Evolutionary conservation across 1,284 basidiomycete genomes (phyloP), one percentile per base, ranked within the genome.

Genomic region (Neonothopanus nambi): DNA sequence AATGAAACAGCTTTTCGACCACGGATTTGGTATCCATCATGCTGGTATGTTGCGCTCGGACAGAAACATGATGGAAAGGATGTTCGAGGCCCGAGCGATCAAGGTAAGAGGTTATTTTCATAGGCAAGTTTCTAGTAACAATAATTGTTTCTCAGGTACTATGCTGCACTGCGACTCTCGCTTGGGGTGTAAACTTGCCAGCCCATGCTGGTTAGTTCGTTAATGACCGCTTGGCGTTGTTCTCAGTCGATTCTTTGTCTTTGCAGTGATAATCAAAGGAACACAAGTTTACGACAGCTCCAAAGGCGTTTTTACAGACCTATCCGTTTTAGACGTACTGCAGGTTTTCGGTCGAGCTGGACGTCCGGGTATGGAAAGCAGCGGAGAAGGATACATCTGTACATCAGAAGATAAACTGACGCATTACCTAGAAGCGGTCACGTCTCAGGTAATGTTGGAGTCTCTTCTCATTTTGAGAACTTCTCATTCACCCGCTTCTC

Each of bases 181-280:
- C 97, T 1, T 99, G 97, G 97, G 97, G 97, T 77, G 97, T 99
- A 64, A 99, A 99, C 70, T 75, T 99, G 63, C 97, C 97, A 37
- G 97, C 97, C 4, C 98, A 99, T 72, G 97, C 97, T 53, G 93
- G 89, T 89, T 59, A 57, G 37, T 43, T 36, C 55, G 23, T 57
- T 52, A 48, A 47, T 49, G 6, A 11, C 38, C 18, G 45, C 12
- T 35, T 3, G 12, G 13, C 13, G 42, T 38, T 13, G 12, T 26
- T 26, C 11, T 39, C 2, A 30, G 8, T 28, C 52, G 35, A 23
- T 24, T 51, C 5, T 41, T 15, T n/a, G n/a, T n/a, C 24, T 9
- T 21, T 36, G 12, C 52, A 91, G 93, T 95, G 54, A 77, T 99
- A 60, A 99, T 99, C 76, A 99, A 99, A 71, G 97, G 97, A 13